Evolutionary conservation across 768 basidiomycete genomes (phyloP).

Genomic region (Suillus alpinus): DNA sequence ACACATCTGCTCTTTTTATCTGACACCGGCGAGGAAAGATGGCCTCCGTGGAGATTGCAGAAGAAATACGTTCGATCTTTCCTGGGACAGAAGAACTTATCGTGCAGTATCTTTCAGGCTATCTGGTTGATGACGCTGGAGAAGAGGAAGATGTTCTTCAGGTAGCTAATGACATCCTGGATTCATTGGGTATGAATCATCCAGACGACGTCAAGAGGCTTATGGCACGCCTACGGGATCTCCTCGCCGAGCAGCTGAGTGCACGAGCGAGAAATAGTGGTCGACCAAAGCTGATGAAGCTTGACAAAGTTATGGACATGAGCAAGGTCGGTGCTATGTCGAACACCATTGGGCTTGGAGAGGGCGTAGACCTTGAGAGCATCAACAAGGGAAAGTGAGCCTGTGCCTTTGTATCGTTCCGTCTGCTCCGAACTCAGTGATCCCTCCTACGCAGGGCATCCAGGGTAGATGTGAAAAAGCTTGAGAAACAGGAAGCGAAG

Average conservation of each 20-base stretch:
- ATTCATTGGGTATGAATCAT: slow-evolving; percentile 68
- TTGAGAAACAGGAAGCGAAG: slow-evolving; percentile 97
- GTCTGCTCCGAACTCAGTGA: slow-evolving; percentile 3
- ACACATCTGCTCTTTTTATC: neutral
- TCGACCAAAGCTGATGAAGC: slow-evolving; percentile 68
- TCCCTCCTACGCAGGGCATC: slow-evolving; percentile 58
- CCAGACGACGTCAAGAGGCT: slow-evolving; percentile 60
- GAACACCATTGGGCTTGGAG: slow-evolving; percentile 72
- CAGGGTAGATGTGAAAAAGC: slow-evolving; percentile 90
- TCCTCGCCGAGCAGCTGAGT: slow-evolving; percentile 64
- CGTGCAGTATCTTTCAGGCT: slow-evolving; percentile 84
- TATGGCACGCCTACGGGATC: slow-evolving; percentile 59
- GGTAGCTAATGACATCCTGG: slow-evolving; percentile 68
- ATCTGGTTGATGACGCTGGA: slow-evolving; percentile 83
- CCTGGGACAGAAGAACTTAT: slow-evolving; percentile 83
- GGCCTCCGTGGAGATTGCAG: slow-evolving; percentile 75
- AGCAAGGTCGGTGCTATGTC: slow-evolving; percentile 76
- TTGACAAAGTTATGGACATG: slow-evolving; percentile 88
- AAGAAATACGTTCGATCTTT: slow-evolving; percentile 67
- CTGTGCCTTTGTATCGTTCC: slow-evolving; percentile 12
- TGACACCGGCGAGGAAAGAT: slow-evolving; percentile 29
- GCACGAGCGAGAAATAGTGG: slow-evolving; percentile 53
- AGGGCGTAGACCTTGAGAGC: slow-evolving; percentile 86
- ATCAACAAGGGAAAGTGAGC: slow-evolving; percentile 91
- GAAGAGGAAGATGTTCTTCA: slow-evolving; percentile 87